A percentile compares a stretch with the other conserved stretches of the same genome.
Conservation (phyloP, 1,139 yeast genomes). For the Blastobotrys malaysiensis region DNA sequence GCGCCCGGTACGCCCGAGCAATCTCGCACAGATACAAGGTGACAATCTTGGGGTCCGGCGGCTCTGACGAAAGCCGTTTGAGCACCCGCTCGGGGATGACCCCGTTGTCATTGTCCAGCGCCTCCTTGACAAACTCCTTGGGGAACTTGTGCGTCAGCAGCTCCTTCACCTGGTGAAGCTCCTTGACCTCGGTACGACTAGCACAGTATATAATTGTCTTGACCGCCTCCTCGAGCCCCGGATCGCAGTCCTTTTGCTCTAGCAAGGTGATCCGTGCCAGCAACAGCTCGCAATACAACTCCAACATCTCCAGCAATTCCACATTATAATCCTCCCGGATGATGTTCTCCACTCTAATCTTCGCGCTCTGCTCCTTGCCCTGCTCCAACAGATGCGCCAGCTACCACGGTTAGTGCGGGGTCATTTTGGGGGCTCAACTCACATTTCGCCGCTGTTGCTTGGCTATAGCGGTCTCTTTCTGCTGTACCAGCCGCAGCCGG, state of each 20-base stretch:
- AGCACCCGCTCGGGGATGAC: conserved; percentile 62
- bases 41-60: conserved; percentile 65
- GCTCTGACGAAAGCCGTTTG: conserved; percentile 56
- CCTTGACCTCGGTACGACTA: conserved; percentile 71
- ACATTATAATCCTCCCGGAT: conserved; percentile 80
- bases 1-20: conserved; percentile 73
- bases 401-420: conserved; percentile 22
- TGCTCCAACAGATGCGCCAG: conserved; percentile 65
- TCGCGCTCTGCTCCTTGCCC: conserved; percentile 80
- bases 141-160: conserved; percentile 62
- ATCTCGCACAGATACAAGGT: conserved; percentile 70
- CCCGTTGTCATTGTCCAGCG: conserved; percentile 52
- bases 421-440: conserved; percentile 10
- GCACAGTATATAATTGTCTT: conserved; percentile 66
- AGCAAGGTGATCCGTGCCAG: conserved; percentile 67
- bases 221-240: conserved; percentile 69
- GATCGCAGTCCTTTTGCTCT: conserved; percentile 48
- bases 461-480: conserved; percentile 73
- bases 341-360: conserved; percentile 77
- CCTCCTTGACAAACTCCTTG: conserved; percentile 53
- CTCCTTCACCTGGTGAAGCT: conserved; percentile 57
- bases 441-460: conserved; percentile 70
- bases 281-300: conserved; percentile 76
- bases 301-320: conserved; percentile 74
- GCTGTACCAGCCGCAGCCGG: conserved; percentile 72